Evolutionary conservation across 495 filamentous ascomycete genomes (phyloP), one percentile per base, ranked within the genome.

Genomic region (Aspergillus nanangensis): DNA sequence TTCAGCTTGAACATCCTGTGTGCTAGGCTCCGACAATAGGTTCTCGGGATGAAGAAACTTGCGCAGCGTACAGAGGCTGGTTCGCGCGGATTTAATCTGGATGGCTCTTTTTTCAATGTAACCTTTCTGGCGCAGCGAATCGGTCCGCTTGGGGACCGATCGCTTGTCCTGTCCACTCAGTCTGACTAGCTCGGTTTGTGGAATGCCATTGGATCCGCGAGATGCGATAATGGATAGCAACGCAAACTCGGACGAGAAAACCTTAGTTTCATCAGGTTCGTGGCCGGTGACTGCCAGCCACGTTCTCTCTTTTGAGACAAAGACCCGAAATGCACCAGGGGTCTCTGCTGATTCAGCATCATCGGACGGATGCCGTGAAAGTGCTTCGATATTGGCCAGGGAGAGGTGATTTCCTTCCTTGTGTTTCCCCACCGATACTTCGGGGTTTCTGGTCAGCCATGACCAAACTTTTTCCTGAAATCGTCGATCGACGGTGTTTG

Each of bases 241-340:
- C 15, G 74, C 74, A 66, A 93, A 95, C 63, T 91, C 84, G 31
- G 80, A 72, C 0, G 68, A 57, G 0, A 83, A 74, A 13, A 94
- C 64, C 44, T 78, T 81, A 56, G 78, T 80, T 13, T 79, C 73
- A 61, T 96, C 89, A 18, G 81, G 75, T 13, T 78, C 80, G 66
- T 96, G 91, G 4, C 89, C 90, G 29, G 92, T 77, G 38, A 96
- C 60, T 3, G 87, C 84, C 41, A 80, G 68, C 91, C 91, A 96
- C 23, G 86, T 77, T 36, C 81, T 69, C 35, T 83, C 74, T 51
- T 75, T 56, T n/a, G 73, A 80, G 29, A 80, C 77, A 55, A 77
- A 83, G 7, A 87, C 59, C 31, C 73, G 74, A 41, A 75, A 42
- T 10, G 33, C 45, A 10, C 18, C 38, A 32, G 48, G 24, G 32